Evolutionary conservation across 495 filamentous ascomycete species (phyloP).

Genomic region (Podospora didyma): DNA sequence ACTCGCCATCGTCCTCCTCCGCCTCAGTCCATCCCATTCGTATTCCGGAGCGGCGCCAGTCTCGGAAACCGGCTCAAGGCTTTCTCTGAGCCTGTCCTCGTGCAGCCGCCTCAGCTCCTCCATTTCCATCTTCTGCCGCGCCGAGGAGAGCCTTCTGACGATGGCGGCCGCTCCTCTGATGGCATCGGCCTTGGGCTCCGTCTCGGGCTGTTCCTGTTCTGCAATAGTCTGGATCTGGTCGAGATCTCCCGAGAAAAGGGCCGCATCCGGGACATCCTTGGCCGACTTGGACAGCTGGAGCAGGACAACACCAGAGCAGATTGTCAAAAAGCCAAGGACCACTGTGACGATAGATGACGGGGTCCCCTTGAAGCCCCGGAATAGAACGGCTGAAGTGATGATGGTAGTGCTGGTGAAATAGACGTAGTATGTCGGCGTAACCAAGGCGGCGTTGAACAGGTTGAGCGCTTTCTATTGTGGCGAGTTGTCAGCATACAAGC

Average conservation of each 20-base stretch:
- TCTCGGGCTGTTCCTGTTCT: slow-evolving; percentile 90
- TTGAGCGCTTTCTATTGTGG: slow-evolving; percentile 98
- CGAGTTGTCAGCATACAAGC: slow-evolving; percentile 21
- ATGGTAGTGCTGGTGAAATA: slow-evolving; percentile 96
- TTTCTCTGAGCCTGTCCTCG: slow-evolving; percentile 69
- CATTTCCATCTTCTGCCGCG: slow-evolving; percentile 72
- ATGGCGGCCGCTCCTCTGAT: slow-evolving; percentile 91
- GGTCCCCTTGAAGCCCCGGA: slow-evolving; percentile 90
- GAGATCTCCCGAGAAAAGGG: slow-evolving; percentile 88
- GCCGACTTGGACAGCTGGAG: slow-evolving; percentile 96
- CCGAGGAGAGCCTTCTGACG: slow-evolving; percentile 73
- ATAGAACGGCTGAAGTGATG: slow-evolving; percentile 86
- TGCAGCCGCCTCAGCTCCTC: slow-evolving; percentile 76
- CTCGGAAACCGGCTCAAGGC: slow-evolving; percentile 68
- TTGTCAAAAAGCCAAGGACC: slow-evolving; percentile 89
- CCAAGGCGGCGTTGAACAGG: slow-evolving; percentile 92
- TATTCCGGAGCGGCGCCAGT: slow-evolving; percentile 50
- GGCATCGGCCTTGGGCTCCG: slow-evolving; percentile 92
- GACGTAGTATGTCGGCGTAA: slow-evolving; percentile 98
- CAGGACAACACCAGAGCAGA: slow-evolving; percentile 93
- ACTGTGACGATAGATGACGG: slow-evolving; percentile 78
- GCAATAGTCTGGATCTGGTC: slow-evolving; percentile 94
- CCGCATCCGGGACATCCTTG: slow-evolving; percentile 92
- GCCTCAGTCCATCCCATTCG: slow-evolving; percentile 91
- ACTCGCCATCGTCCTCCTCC: slow-evolving; percentile 70